These are phyloP conservation scores for Aspergillus sparsus DNA, from an alignment of 495 filamentous ascomycete genomes.

Conservation along the genomic window DNA sequence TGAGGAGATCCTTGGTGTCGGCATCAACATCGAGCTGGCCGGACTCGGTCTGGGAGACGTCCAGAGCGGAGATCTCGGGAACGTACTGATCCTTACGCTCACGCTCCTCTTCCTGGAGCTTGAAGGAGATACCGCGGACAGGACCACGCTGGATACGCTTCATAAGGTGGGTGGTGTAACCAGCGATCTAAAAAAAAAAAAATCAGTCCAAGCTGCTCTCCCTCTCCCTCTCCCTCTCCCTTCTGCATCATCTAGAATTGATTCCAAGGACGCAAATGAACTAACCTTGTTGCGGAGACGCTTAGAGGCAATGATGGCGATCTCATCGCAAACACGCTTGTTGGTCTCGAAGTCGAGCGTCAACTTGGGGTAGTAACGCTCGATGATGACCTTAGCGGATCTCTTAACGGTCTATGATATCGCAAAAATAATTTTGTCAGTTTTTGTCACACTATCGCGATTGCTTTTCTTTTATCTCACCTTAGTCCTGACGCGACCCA, in stretches of 20 bases:
- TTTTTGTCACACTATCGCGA: neutral
- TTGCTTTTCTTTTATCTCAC: slow-evolving; percentile 25
- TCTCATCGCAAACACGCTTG: slow-evolving; percentile 99
- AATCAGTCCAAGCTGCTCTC: slow-evolving; percentile 11
- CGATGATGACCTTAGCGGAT: slow-evolving; percentile 99
- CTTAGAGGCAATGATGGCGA: slow-evolving; percentile 98
- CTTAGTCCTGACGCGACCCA: slow-evolving; percentile 96
- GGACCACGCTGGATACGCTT: slow-evolving; percentile 99
- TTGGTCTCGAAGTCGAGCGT: slow-evolving; percentile 99
- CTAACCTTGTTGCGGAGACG: slow-evolving; percentile 95
- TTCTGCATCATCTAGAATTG: neutral
- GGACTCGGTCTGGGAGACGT: slow-evolving; percentile 89
- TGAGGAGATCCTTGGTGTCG: slow-evolving; percentile 98
- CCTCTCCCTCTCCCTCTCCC: neutral
- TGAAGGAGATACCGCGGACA: slow-evolving; percentile 99
- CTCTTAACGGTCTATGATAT: slow-evolving; percentile 86
- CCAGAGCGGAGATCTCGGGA: slow-evolving; percentile 95
- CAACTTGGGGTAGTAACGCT: slow-evolving; percentile 97
- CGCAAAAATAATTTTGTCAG: slow-evolving; percentile 23
- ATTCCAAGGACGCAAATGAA: neutral
- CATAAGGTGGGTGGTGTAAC: slow-evolving; percentile 89
- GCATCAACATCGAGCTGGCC: slow-evolving; percentile 91
- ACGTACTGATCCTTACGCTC: slow-evolving; percentile 99
- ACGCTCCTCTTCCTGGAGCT: slow-evolving; percentile 99
- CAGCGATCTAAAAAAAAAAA: slow-evolving; percentile 71